Base-by-base conservation (phyloP, 1,139 yeast genomes). In the Sugiyamaella sp. region DNA sequence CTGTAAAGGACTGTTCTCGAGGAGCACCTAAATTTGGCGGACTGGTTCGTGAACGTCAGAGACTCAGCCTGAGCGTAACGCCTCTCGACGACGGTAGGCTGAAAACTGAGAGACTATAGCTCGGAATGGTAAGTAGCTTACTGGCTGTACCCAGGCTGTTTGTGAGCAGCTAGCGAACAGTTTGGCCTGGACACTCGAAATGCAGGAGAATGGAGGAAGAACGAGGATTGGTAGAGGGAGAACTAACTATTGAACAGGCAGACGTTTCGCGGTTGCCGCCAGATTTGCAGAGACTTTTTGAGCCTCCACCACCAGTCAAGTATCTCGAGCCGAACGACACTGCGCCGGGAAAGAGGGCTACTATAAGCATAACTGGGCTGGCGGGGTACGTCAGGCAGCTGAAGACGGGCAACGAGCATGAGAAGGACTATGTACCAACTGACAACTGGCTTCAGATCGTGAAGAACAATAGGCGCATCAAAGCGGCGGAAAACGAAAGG, bases 281-380 rank as follows among this genome's bases (percentile, higher is more conserved):
- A 0, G 80, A 79, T 60, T 80, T 87, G 46, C 81, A 84, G 51
- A 77, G 78, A 64, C 78, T 89, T 44, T 89, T 89, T 66, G 78
- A 78, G 25, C 87, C 95, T 3, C 75, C 81, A 51, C 84, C 86
- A 3, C 95, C 95, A n/a, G 68, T 84, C 12, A 75, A 77, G 33
- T 80, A 76, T 61, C 65, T 78, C 1, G 73, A 71, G 22, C 86
- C 86, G 1, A 63, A 72, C 1, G 96, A 88, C 65, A 71, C 74
- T 49, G 77, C 82, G 0, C 79, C 81, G 0, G 78, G 74, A 38
- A 49, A 73, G 27, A 71, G 96, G 19, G 65, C 74, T 2, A 84
- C 87, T 0, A 66, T 74, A 1, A 54, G 66, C 21, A 76, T 89
- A 4, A 63, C 82, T 0, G 89, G 89, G 0, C 62, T 87, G 1